phyloP scores from a whole-genome alignment of 2,329 filamentous ascomycete species.

The Colletotrichum truncatum region DNA sequence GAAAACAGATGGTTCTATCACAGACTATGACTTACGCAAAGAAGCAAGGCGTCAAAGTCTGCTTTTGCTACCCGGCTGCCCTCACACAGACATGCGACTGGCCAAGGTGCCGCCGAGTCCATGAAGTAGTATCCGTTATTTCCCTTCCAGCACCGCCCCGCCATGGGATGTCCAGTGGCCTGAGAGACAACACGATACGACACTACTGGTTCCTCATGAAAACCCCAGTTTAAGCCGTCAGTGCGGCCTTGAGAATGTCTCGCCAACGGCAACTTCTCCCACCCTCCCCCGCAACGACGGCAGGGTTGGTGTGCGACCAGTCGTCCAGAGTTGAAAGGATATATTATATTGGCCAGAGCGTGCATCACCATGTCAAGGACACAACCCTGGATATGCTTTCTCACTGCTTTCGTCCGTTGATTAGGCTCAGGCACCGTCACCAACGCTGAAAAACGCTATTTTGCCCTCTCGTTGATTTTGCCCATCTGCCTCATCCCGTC shows the following conservation, averaged over 20 bases:
- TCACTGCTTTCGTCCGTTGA: conserved; percentile 17
- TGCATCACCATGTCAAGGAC: conserved; percentile 15
- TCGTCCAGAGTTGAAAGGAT: conserved; percentile 3
- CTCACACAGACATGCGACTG: conserved; percentile 19
- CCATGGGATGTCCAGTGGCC: neutral
- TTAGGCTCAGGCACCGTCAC: conserved; percentile 19
- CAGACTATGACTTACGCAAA: conserved; percentile 19
- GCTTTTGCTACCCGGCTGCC: neutral
- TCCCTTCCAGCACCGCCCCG: conserved; percentile 11
- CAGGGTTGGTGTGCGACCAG: neutral
- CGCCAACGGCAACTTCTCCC: conserved; percentile 2
- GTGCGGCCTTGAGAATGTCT: conserved; percentile 23
- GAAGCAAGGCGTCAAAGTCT: conserved; percentile 25
- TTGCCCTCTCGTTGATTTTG: conserved; percentile 10
- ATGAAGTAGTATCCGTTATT: conserved; percentile 12
- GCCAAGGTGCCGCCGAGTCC: conserved; percentile 21
- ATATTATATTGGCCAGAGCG: conserved; percentile 29
- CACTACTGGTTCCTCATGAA: conserved; percentile 13
- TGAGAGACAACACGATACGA: conserved; percentile 21
- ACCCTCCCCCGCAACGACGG: neutral
- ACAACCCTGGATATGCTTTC: conserved; percentile 14
- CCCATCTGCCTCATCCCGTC: conserved; percentile 5
- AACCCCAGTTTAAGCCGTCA: conserved; percentile 19
- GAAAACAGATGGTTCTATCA: neutral
- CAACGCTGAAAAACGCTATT: conserved; percentile 7